Base-by-base conservation (phyloP, 371 early-diverging fungal species). In the Rhizopus microsporus region DNA sequence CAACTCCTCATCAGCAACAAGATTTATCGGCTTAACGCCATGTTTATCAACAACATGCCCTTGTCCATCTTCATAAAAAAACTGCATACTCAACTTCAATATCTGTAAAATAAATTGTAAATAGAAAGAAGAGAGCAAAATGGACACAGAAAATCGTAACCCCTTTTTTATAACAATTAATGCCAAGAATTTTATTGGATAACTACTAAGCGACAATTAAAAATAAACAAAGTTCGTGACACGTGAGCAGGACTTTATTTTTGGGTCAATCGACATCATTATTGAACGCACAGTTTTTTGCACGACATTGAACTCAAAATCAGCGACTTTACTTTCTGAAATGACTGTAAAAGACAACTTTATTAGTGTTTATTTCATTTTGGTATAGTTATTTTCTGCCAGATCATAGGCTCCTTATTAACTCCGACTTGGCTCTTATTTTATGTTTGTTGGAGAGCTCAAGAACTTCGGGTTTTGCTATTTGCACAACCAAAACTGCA, bases 61-160 rank as follows among this genome's bases (percentile, higher is more conserved):
- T 56, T 56, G 56, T 46, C 52, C 53, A 59, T 56, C 60, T 51
- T 61, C 56, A 50, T 67, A 50, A 39, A 38, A 53, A 51, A 51
- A 53, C 47, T 16, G 71, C 64, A 33, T 74, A 67, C 16, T 68
- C 69, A 49, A 59, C 62, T 31, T 42, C 43, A 31, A 57, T 58
- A 42, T 40, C 50, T 56, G 43, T 47, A 50, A 37, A 48, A 32
- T 42, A 51, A 16, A 40, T 12, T 35, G 32, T 47, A 32, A 44
- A 58, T 12, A 50, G 35, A 44, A 57, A 58, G 48, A 47, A 47
- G 48, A 47, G 34, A 50, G 53, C 13, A 53, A 40, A 53, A 53
- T 53, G 29, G 53, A 40, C 53, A 42, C 53, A 53, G 53, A 53
- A 35, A 53, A 40, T 42, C 42, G 53, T 53, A 40, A 30, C 53